Evolutionary conservation across 2,329 filamentous ascomycete species (phyloP).

Genomic region (Diaporthe sp.): DNA sequence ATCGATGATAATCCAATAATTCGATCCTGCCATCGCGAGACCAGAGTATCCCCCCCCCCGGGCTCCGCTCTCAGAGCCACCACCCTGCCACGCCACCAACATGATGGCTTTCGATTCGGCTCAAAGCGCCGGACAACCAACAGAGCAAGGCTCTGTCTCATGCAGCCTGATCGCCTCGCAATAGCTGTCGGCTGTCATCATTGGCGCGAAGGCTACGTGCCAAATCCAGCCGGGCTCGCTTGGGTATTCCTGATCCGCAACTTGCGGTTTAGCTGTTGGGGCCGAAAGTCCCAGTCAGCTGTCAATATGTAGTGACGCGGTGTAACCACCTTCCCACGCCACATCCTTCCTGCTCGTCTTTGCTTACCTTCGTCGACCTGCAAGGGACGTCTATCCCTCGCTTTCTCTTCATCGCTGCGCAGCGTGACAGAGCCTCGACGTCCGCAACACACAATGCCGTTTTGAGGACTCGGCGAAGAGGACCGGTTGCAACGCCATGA

Average conservation of each 20-base stretch:
- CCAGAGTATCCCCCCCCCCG: background rate
- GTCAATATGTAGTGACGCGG: conserved; percentile 18
- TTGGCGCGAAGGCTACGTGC: background rate
- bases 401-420: background rate
- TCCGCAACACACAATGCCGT: background rate
- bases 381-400: background rate
- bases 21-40: conserved; percentile 24
- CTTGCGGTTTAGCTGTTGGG: background rate
- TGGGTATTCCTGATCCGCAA: conserved; percentile 17
- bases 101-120: background rate
- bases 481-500: conserved; percentile 22
- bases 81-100: conserved; percentile 1
- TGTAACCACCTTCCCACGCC: conserved; percentile 30
- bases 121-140: conserved; percentile 17
- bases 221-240: conserved; percentile 6
- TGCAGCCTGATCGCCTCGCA: conserved; percentile 13
- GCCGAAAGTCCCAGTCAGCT: conserved; percentile 21
- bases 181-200: background rate
- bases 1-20: conserved; percentile 26
- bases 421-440: conserved; percentile 8
- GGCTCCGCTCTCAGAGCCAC: background rate
- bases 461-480: conserved; percentile 37
- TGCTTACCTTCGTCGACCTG: background rate
- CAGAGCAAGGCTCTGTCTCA: conserved; percentile 7
- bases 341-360: conserved; percentile 24